phyloP scores from a whole-genome alignment of 169 alveolate species.

The Plasmodium fragile region DNA sequence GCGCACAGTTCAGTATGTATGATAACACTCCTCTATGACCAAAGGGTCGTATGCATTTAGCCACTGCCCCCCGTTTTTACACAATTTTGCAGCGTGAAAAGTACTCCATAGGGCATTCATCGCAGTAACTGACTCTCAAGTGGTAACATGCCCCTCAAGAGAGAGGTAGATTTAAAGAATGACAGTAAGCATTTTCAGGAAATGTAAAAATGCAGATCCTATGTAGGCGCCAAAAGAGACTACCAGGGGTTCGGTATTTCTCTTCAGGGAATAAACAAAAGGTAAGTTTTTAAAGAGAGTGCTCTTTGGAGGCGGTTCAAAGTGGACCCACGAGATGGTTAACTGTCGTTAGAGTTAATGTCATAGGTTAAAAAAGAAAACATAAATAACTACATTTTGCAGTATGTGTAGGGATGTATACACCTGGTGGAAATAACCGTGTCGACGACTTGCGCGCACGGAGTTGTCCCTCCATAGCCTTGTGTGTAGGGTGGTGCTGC shows the following conservation, averaged over 20 bases:
- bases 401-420: background rate
- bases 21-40: background rate
- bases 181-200: background rate
- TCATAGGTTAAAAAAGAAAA: background rate
- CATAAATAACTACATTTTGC: background rate
- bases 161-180: background rate
- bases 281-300: constrained; percentile 8
- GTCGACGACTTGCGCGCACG: background rate
- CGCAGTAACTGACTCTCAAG: background rate
- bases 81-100: background rate
- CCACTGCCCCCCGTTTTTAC: background rate
- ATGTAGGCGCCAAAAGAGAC: constrained; percentile 9
- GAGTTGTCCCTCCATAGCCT: background rate
- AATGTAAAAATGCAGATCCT: constrained; percentile 40
- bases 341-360: background rate
- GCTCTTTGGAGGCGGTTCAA: background rate
- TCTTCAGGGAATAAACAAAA: constrained; percentile 23
- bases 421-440: background rate
- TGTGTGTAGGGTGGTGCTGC: background rate
- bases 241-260: constrained; percentile 19
- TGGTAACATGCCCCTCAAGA: background rate
- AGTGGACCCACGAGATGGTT: background rate
- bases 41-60: background rate
- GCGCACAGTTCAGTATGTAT: background rate
- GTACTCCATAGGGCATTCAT: background rate